Evolutionary conservation across 1,284 basidiomycete species (phyloP), one percentile per base, ranked within the genome.

Genomic region (Ceratobasidium sp.): DNA sequence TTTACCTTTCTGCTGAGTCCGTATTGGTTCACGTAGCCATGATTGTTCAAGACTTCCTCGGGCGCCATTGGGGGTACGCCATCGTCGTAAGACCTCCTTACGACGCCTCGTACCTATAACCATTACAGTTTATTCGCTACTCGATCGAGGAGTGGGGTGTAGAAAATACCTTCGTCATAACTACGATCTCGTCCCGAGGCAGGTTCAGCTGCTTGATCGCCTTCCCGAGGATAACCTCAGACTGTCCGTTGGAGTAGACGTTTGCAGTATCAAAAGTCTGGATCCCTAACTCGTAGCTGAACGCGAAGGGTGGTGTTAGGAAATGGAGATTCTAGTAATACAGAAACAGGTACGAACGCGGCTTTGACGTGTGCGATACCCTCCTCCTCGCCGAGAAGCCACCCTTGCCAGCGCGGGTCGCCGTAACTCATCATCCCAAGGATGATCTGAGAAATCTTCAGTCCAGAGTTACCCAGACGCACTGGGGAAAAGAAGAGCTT

Each of bases 181-280:
- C 71, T 32, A 76, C 76, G 18, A 76, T 64, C 44, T 76, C 74
- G 32, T 76, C 64, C 2, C 75, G 71, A 54, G 74, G 74, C 16
- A 75, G 67, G 18, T 63, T 59, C 49, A 59, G 52, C 55, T 49
- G 41, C 49, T 78, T 79, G 76, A 79, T 78, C 23, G 78, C 77
- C 71, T 78, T 79, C 38, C 78, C 78, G 14, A 79, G 74, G 50
- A 75, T 74, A 18, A 49, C 28, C 57, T 76, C 72, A 14, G 73
- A 73, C n/a, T 52, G 78, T 78, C 52, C 35, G 63, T 49, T 57
- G 47, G 59, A 44, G 26, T 69, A 52, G 1, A 77, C 79, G 75
- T 87, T 82, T 35, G 86, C 85, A 0, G 85, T 86, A 76, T 87
- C 86, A 73, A 86, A 87, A 0, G 85, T 86, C 79, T 84, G 81